phyloP scores from a whole-genome alignment of 305 asterid species.

The Fraxinus nigra region DNA sequence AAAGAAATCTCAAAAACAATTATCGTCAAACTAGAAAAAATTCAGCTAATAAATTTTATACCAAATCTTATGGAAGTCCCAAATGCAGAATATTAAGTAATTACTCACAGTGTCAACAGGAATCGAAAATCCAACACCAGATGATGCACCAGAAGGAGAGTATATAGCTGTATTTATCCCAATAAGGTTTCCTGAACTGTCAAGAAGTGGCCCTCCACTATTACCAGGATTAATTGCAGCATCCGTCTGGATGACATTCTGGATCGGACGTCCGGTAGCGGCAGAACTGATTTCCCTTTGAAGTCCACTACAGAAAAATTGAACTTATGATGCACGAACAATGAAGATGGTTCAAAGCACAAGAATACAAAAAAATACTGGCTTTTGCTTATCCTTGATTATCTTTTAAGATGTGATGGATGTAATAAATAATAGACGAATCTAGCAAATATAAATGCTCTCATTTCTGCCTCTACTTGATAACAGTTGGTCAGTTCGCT shows the following conservation, averaged over 20 bases:
- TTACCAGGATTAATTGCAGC: conserved; percentile 99
- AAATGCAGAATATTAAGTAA: not conserved
- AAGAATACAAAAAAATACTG: not conserved
- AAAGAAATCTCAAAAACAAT: not conserved
- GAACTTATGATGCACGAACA: not conserved
- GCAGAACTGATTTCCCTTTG: conserved; percentile 95
- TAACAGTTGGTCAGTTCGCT: not conserved
- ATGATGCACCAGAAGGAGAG: conserved; percentile 99
- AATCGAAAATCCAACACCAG: conserved; percentile 98
- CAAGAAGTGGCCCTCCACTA: conserved; percentile 98
- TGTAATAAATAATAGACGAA: not conserved
- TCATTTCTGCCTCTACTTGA: not conserved
- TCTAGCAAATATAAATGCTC: not conserved
- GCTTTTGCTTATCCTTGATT: not conserved
- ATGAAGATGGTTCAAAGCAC: not conserved
- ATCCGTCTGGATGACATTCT: conserved; percentile 96
- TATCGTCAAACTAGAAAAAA: not conserved
- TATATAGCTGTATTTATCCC: conserved; percentile 98
- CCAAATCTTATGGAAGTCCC: not conserved
- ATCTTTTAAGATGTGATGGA: not conserved
- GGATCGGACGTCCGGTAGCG: conserved; percentile 98
- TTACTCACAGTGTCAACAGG: conserved; percentile 96
- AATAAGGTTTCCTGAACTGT: conserved; percentile 89
- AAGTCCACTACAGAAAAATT: conserved; percentile 60
- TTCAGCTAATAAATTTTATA: conserved; percentile 1